Evolutionary conservation across 2,329 filamentous ascomycete species (phyloP).

Genomic region (Colletotrichum sp.): DNA sequence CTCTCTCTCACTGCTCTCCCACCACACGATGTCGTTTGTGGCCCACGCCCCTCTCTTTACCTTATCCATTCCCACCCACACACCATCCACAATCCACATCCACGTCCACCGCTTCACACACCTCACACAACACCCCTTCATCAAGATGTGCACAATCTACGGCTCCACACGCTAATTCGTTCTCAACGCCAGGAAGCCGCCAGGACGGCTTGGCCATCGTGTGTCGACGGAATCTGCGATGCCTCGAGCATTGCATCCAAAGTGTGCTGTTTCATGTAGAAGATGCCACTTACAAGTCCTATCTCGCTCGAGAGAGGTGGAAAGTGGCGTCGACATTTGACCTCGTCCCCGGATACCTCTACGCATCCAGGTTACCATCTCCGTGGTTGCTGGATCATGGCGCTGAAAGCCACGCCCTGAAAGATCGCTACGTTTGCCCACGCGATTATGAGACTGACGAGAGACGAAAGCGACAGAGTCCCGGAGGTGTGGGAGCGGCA

Average conservation of each 20-base stretch:
- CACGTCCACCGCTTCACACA: not conserved
- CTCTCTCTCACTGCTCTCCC: not conserved
- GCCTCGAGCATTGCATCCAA: not conserved
- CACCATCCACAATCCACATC: not conserved
- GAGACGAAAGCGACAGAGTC: constrained; percentile 3
- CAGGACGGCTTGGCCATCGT: constrained; percentile 7
- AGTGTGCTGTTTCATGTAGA: constrained; percentile 19
- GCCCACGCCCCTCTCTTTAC: not conserved
- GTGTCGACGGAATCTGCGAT: not conserved
- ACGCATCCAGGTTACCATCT: not conserved
- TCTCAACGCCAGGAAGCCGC: constrained; percentile 4
- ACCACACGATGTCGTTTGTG: not conserved
- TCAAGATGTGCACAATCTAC: constrained; percentile 11
- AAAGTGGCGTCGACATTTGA: not conserved
- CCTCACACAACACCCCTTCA: constrained; percentile 15
- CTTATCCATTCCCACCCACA: not conserved
- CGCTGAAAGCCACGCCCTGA: not conserved
- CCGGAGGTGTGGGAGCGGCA: not conserved
- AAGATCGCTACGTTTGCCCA: not conserved
- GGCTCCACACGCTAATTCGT: constrained; percentile 13
- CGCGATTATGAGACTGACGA: not conserved
- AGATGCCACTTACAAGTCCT: not conserved
- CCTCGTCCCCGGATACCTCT: not conserved
- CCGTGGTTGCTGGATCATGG: not conserved
- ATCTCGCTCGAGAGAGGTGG: not conserved